Evolutionary conservation across 179 eudicot genomes (phyloP).

Genomic region (Kewa caespitosa): DNA sequence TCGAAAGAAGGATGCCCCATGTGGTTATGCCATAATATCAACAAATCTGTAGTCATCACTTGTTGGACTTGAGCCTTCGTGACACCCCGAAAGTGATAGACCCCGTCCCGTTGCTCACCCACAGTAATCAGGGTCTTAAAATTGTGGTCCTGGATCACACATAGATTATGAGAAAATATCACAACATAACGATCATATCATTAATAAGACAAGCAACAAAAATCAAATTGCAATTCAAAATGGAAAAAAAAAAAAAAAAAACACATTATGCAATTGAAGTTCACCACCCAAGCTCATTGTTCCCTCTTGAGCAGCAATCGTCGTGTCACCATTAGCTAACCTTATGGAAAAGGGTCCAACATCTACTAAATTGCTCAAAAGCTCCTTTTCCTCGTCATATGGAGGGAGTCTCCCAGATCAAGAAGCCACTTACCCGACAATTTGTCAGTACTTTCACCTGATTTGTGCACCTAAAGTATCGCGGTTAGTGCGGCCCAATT

Average conservation of each 20-base stretch:
- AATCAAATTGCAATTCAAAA: neutral
- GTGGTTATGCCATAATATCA: neutral
- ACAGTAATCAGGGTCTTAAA: neutral
- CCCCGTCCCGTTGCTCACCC: neutral
- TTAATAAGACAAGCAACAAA: neutral
- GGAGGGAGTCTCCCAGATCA: too few relatives aligned
- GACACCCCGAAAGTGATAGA: neutral
- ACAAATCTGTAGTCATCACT: neutral
- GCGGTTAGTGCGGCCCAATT: too few relatives aligned
- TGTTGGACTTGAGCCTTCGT: neutral
- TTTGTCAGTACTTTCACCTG: too few relatives aligned
- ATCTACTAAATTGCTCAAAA: too few relatives aligned
- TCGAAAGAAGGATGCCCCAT: neutral
- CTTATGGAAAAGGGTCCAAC: neutral
- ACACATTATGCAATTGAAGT: too few relatives aligned
- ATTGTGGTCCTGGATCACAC: neutral
- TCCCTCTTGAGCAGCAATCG: neutral
- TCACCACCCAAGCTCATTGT: too few relatives aligned
- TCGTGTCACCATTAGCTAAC: neutral
- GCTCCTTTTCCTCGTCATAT: too few relatives aligned
- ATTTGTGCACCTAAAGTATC: too few relatives aligned
- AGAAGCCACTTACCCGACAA: too few relatives aligned
- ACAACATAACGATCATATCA: neutral
- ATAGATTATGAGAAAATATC: neutral
- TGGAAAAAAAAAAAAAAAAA: too few relatives aligned